These are phyloP conservation scores for Lophiotrema nucula DNA, from an alignment of 495 filamentous ascomycete genomes.

Conservation along the genomic window DNA sequence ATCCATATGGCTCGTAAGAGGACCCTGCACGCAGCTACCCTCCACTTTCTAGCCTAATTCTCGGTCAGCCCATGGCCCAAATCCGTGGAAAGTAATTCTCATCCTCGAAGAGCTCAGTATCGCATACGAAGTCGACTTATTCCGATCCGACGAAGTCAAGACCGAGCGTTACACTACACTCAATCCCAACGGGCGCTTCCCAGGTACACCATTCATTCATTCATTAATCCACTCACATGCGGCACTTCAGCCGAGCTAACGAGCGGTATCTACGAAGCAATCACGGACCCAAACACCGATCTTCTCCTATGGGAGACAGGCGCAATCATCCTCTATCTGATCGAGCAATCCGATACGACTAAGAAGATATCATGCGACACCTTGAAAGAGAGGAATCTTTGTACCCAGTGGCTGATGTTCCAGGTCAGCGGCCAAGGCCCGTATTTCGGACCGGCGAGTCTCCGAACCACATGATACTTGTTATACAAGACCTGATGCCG, in stretches of 20 bases:
- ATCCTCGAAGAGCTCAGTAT: slow-evolving; percentile 24
- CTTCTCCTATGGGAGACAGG: slow-evolving; percentile 34
- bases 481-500: no score
- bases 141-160: slow-evolving; percentile 26
- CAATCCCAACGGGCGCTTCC: slow-evolving; percentile 39
- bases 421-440: slow-evolving; percentile 30
- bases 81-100: slow-evolving; percentile 27
- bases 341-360: slow-evolving; percentile 30
- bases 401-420: slow-evolving; percentile 32
- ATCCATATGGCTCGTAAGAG: no score
- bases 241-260: slow-evolving; percentile 2
- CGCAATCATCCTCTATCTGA: slow-evolving; percentile 33
- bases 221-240: slow-evolving; percentile 1
- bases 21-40: no score
- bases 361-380: slow-evolving; percentile 20
- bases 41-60: no score
- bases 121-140: slow-evolving; percentile 17
- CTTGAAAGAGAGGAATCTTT: slow-evolving; percentile 7
- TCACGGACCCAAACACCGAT: slow-evolving; percentile 32
- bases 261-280: slow-evolving; percentile 15
- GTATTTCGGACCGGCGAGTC: slow-evolving; percentile 27
- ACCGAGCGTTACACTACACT: slow-evolving; percentile 15
- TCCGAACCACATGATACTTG: no score
- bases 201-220: slow-evolving; percentile 6
- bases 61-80: slow-evolving; percentile 22